A percentile compares a stretch with the other conserved stretches of the same genome.
These are phyloP conservation scores for Colletotrichum chrysophilum DNA, from an alignment of 2,329 filamentous ascomycete species.

Conservation along the genomic window DNA sequence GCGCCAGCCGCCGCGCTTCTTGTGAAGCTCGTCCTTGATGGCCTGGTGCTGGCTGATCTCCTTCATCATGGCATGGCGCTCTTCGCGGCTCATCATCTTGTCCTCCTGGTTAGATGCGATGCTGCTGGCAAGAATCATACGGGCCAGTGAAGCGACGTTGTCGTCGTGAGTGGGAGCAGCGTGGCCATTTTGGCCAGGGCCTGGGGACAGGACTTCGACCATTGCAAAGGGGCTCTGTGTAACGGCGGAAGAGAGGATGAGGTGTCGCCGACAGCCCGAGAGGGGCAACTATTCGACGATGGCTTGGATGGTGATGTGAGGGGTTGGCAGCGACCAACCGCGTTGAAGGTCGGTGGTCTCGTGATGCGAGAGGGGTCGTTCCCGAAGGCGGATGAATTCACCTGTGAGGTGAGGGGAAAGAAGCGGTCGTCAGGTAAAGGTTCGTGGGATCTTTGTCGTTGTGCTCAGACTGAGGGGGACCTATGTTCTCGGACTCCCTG, in stretches of 20 bases:
- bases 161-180: constrained; percentile 17
- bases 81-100: constrained; percentile 42
- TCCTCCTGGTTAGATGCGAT: constrained; percentile 20
- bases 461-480: background rate
- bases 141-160: constrained; percentile 22
- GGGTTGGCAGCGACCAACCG: background rate
- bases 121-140: constrained; percentile 22
- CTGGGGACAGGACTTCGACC: constrained; percentile 35
- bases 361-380: background rate
- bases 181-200: constrained; percentile 22
- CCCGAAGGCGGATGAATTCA: background rate
- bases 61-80: constrained; percentile 42
- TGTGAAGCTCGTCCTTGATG: constrained; percentile 41
- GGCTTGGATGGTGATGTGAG: background rate
- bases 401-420: background rate
- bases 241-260: background rate
- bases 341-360: background rate
- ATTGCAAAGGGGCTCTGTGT: constrained; percentile 25
- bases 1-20: constrained; percentile 39
- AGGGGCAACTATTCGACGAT: background rate
- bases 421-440: background rate
- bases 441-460: background rate
- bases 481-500: background rate
- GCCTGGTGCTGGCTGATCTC: constrained; percentile 42
- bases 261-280: background rate